phyloP scores from a whole-genome alignment of 306 rosid genomes.

The Vachellia pachyceras region DNA sequence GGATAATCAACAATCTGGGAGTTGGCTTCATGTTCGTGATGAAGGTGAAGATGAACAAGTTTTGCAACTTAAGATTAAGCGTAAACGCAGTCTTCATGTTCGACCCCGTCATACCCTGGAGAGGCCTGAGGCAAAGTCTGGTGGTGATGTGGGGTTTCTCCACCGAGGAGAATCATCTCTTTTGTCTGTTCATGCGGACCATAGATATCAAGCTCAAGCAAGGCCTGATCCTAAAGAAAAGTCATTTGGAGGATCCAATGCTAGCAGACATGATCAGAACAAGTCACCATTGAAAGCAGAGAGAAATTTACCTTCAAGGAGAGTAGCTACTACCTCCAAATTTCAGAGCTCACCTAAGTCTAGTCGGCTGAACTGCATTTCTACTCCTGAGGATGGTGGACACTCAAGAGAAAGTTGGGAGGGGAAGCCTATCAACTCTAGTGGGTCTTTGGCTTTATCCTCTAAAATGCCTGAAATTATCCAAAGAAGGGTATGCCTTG shows the following conservation, averaged over 20 bases:
- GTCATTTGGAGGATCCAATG: constrained; percentile 56
- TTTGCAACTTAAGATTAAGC: constrained; percentile 88
- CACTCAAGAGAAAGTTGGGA: constrained; percentile 76
- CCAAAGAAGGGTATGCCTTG: constrained; percentile 83
- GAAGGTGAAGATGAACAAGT: constrained; percentile 97
- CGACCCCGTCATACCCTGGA: constrained; percentile 87
- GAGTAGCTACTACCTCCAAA: constrained; percentile 66
- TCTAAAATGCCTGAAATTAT: constrained; percentile 80
- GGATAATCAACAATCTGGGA: constrained; percentile 93
- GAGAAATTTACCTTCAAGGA: constrained; percentile 71
- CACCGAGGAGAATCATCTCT: constrained; percentile 70
- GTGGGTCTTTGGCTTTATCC: constrained; percentile 62
- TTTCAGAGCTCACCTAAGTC: constrained; percentile 76
- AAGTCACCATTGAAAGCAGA: constrained; percentile 63
- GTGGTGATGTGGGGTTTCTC: constrained; percentile 59
- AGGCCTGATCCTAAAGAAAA: constrained; percentile 67
- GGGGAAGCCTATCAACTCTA: constrained; percentile 63
- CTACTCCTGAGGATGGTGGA: constrained; percentile 66
- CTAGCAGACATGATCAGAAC: constrained; percentile 68
- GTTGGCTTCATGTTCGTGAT: constrained; percentile 94
- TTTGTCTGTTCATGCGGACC: constrained; percentile 65
- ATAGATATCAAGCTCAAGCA: constrained; percentile 58
- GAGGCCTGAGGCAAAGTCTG: constrained; percentile 79
- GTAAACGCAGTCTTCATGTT: constrained; percentile 90
- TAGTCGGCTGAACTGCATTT: constrained; percentile 66